Evolutionary conservation across 495 filamentous ascomycete species (phyloP).

Genomic region (Neurospora tetrasperma): DNA sequence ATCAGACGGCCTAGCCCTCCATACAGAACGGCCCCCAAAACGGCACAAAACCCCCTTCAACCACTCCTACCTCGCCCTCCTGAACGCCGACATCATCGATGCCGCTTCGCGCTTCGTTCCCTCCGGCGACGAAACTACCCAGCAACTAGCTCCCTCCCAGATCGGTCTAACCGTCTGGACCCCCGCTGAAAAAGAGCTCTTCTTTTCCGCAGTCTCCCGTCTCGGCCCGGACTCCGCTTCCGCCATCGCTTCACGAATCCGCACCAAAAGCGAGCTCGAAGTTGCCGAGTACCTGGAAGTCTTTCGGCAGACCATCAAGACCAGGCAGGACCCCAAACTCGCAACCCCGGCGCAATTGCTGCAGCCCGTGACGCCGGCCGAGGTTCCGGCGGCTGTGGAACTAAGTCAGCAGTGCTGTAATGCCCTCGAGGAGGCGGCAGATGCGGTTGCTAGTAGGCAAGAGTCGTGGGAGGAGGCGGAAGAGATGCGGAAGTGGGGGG

Average conservation of each 20-base stretch:
- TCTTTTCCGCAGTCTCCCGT: slow-evolving; percentile 55
- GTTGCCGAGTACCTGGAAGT: slow-evolving; percentile 55
- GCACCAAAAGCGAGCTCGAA: slow-evolving; percentile 65
- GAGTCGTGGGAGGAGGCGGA: slow-evolving; percentile 42
- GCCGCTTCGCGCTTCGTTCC: slow-evolving; percentile 21
- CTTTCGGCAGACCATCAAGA: slow-evolving; percentile 37
- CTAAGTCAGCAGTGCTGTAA: slow-evolving; percentile 53
- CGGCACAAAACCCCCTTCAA: slow-evolving; percentile 32
- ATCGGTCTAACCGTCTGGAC: slow-evolving; percentile 64
- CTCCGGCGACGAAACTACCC: background rate
- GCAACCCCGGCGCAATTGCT: background rate
- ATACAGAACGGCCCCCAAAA: slow-evolving; percentile 9
- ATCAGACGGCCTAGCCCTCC: too few relatives aligned
- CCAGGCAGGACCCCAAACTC: background rate
- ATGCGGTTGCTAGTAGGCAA: slow-evolving; percentile 47
- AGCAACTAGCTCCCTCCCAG: slow-evolving; percentile 34
- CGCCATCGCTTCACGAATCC: slow-evolving; percentile 52
- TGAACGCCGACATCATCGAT: slow-evolving; percentile 46
- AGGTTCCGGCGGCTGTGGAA: slow-evolving; percentile 66
- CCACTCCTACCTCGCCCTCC: slow-evolving; percentile 45
- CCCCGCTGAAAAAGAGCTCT: slow-evolving; percentile 51
- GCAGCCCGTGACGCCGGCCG: slow-evolving; percentile 19
- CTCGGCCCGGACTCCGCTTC: slow-evolving; percentile 50
- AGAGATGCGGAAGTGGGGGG: slow-evolving; percentile 45
- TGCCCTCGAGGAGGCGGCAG: slow-evolving; percentile 58